Evolutionary conservation across 345 rosid genomes (phyloP), one percentile per base, ranked within the genome.

Genomic region (Gossypium australe): DNA sequence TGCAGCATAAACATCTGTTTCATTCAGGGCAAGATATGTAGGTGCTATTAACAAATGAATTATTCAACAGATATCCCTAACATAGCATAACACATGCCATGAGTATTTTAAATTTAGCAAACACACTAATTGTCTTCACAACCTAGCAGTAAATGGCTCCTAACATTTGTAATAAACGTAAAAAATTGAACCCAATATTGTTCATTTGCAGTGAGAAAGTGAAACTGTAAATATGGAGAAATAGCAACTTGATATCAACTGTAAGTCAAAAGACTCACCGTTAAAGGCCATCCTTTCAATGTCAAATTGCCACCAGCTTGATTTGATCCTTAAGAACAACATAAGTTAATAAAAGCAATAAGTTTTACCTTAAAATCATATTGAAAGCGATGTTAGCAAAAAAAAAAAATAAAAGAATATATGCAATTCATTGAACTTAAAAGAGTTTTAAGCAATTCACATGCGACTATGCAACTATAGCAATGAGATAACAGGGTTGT

Each of bases 221-320:
- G 43, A 64, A 34, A 41, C 29, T 64, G 48, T 0, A 9, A 57
- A 72, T 20, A 59, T 34, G 52, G 51, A 38, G 45, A 48, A 70
- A 71, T 29, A 52, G 48, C 51, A 41, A 43, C 1, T 24, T 48
- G 29, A 70, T 27, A 70, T 51, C 51, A 49, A 67, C 9, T 44
- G 11, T 66, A 18, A 16, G 25, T 44, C 18, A 49, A 22, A 47
- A 52, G 64, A 76, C 88, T 74, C 78, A 89, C 93, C 0, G 90
- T 81, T 65, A 89, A 78, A 71, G 93, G 93, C 93, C 90, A 87
- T 75, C 93, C 90, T 80, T 87, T 87, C 83, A 87, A 71, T 47
- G 93, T 79, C 84, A 87, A 83, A 76, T 76, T 84, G 82, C 83
- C 80, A 45, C 85, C 88, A 47, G 83, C 83, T 84, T 83, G 93